Conservation (phyloP, 202 grass and related monocot species). For the Tripidium arundinaceum region DNA sequence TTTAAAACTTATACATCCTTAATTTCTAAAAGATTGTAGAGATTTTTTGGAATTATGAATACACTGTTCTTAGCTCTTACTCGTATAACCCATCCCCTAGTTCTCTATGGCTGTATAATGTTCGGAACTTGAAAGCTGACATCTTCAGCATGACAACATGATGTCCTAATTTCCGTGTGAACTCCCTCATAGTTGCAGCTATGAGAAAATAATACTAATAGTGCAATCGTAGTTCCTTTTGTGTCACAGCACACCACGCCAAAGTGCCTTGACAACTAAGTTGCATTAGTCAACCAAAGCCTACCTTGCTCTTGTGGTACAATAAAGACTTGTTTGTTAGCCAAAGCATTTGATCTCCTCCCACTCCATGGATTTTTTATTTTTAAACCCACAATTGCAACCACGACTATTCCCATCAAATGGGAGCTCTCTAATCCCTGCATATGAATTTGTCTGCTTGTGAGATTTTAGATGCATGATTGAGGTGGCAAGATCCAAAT, state of each 20-base stretch:
- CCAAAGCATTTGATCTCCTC: conserved; percentile 13
- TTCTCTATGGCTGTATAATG: neutral
- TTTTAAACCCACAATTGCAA: neutral
- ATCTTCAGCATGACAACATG: conserved; percentile 16
- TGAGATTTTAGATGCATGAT: conserved; percentile 21
- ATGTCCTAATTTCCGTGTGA: conserved; percentile 24
- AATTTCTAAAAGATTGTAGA: neutral
- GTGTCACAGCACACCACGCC: conserved; percentile 2
- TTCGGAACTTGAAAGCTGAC: conserved; percentile 4
- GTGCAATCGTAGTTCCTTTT: neutral
- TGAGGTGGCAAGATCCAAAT: conserved; percentile 19
- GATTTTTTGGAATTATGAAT: neutral
- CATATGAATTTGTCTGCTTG: conserved; percentile 12
- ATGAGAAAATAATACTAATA: neutral
- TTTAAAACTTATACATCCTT: neutral
- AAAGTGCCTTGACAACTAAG: conserved; percentile 24
- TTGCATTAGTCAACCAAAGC: conserved; percentile 40
- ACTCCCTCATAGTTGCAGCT: conserved; percentile 14
- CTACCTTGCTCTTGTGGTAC: conserved; percentile 35
- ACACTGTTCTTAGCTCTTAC: neutral
- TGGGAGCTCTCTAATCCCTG: neutral
- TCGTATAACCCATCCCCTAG: neutral
- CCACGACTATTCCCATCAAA: conserved; percentile 12
- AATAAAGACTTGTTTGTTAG: conserved; percentile 16
- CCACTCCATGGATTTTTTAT: conserved; percentile 4